Conservation (phyloP, 2,329 filamentous ascomycete genomes). For the Venturia effusa region DNA sequence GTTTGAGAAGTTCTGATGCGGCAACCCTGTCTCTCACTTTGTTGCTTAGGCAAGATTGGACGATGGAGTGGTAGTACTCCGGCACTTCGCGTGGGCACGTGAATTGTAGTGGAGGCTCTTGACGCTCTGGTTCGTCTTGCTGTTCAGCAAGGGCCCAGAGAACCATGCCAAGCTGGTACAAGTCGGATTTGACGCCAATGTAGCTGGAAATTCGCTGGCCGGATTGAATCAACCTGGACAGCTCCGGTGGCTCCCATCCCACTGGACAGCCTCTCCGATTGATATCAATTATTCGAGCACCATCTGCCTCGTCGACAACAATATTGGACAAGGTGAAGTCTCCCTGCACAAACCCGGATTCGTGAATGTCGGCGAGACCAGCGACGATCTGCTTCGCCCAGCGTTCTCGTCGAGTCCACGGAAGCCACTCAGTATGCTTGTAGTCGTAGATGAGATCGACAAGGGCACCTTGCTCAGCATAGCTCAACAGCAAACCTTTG, state of each 20-base stretch:
- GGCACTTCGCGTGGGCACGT: conserved; percentile 48
- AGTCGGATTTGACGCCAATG: conserved; percentile 93
- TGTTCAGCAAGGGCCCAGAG: conserved; percentile 83
- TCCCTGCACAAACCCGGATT: conserved; percentile 91
- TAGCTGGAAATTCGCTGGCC: conserved; percentile 92
- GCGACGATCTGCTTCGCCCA: conserved; percentile 90
- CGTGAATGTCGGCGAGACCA: conserved; percentile 85
- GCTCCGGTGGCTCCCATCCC: conserved; percentile 94
- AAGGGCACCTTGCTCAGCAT: conserved; percentile 74
- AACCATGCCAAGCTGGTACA: conserved; percentile 95
- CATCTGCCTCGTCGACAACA: conserved; percentile 71
- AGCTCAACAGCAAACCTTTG: conserved; percentile 83
- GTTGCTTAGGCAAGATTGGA: conserved; percentile 65
- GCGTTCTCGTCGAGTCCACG: conserved; percentile 65
- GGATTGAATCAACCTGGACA: conserved; percentile 72
- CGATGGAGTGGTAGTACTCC: conserved; percentile 64
- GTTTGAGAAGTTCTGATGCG: conserved; percentile 57
- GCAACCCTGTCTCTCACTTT: conserved; percentile 62
- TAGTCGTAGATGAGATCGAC: conserved; percentile 85
- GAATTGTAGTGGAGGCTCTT: conserved; percentile 57
- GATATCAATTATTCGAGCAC: conserved; percentile 97
- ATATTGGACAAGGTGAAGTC: conserved; percentile 98
- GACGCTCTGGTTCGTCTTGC: conserved; percentile 79
- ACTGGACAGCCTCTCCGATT: conserved; percentile 95
- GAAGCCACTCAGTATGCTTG: conserved; percentile 39